Conservation (phyloP, 2,329 filamentous ascomycete genomes). For the Ceratocystis lukuohia region DNA sequence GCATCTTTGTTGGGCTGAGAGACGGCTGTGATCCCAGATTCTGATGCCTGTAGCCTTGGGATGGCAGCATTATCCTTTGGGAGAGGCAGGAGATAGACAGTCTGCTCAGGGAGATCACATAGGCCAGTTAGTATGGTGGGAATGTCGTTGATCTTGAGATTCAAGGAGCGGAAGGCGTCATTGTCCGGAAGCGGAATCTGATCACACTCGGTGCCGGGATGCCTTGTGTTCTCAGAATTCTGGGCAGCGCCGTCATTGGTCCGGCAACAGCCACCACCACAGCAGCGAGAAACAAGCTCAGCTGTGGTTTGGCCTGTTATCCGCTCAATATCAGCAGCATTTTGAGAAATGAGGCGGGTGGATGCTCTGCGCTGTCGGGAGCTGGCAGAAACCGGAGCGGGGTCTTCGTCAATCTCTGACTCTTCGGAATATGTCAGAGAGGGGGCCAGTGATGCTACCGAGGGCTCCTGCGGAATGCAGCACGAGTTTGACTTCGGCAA, state of each 20-base stretch:
- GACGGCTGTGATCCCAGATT: slow-evolving; percentile 10
- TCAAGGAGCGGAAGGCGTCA: slow-evolving; percentile 66
- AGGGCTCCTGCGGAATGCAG: slow-evolving; percentile 31
- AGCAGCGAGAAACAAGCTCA: slow-evolving; percentile 48
- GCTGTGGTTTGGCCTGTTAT: slow-evolving; percentile 52
- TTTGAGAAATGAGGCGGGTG: slow-evolving; percentile 53
- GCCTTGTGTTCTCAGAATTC: slow-evolving; percentile 27
- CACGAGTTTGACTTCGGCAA: slow-evolving; percentile 26
- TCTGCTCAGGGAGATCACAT: slow-evolving; percentile 48
- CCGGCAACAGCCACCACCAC: slow-evolving; percentile 51
- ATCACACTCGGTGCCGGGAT: slow-evolving; percentile 30
- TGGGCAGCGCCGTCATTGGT: slow-evolving; percentile 33
- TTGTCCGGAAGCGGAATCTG: slow-evolving; percentile 56
- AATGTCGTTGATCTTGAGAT: slow-evolving; percentile 62
- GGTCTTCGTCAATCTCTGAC: slow-evolving; percentile 45
- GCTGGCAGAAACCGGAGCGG: slow-evolving; percentile 30
- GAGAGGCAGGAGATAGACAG: slow-evolving; percentile 53
- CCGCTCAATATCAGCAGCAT: slow-evolving; percentile 46
- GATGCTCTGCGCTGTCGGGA: slow-evolving; percentile 49
- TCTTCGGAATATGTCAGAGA: slow-evolving; percentile 51
- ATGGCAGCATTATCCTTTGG: slow-evolving; percentile 24
- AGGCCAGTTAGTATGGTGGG: slow-evolving; percentile 60
- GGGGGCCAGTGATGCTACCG: slow-evolving; percentile 40
- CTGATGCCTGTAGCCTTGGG: slow-evolving; percentile 12
- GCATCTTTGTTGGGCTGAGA: not conserved